A percentile compares a stretch with the other conserved stretches of the same genome.
Evolutionary conservation across 768 basidiomycete species (phyloP).

Genomic region (Rhizopogon vesiculosus): DNA sequence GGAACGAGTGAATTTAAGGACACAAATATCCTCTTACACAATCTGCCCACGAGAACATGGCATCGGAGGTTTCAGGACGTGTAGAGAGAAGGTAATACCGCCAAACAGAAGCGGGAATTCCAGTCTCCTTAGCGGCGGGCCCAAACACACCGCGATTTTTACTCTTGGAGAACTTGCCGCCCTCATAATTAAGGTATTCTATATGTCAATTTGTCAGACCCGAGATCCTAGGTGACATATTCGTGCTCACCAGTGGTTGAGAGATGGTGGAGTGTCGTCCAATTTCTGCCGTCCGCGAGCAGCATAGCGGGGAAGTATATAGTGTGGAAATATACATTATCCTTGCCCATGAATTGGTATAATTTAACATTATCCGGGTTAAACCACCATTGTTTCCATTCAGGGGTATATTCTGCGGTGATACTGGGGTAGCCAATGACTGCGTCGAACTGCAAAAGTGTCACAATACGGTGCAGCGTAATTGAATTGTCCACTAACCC

Average conservation of each 20-base stretch:
- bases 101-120: constrained; percentile 93
- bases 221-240: not conserved
- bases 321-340: constrained; percentile 98
- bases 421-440: constrained; percentile 97
- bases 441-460: constrained; percentile 77
- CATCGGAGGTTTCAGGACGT: constrained; percentile 89
- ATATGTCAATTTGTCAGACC: constrained; percentile 1
- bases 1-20: not conserved
- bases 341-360: constrained; percentile 99
- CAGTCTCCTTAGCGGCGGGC: constrained; percentile 88
- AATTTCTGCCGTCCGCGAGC: constrained; percentile 83
- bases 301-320: constrained; percentile 91
- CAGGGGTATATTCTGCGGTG: constrained; percentile 88
- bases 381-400: constrained; percentile 98
- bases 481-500: constrained; percentile 52
- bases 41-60: constrained; percentile 96
- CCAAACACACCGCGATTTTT: constrained; percentile 97
- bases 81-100: constrained; percentile 92
- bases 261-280: constrained; percentile 92
- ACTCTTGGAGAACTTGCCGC: constrained; percentile 98
- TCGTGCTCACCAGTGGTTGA: constrained; percentile 82
- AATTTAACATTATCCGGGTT: constrained; percentile 84
- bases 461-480: constrained; percentile 1
- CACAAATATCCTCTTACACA: constrained; percentile 51
- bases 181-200: constrained; percentile 99